Evolutionary conservation across 306 rosid genomes (phyloP).

Genomic region (Rosa multiflora): DNA sequence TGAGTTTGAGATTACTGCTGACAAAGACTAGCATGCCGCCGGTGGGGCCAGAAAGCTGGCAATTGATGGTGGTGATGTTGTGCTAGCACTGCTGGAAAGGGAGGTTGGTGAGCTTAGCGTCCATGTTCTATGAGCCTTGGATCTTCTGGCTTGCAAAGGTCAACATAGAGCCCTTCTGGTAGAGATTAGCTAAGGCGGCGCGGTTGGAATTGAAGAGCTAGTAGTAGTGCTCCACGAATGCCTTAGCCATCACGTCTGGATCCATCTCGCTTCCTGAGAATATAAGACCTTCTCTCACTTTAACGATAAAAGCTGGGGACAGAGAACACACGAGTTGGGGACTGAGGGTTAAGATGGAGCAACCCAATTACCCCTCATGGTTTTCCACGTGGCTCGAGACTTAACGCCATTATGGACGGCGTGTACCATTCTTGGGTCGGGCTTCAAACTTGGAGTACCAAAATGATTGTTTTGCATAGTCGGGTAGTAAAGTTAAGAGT

Average conservation of each 20-base stretch:
- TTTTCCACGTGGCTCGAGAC: too few relatives aligned
- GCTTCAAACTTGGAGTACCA: too few relatives aligned
- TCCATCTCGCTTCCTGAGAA: too few relatives aligned
- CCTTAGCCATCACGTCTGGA: constrained; percentile 75
- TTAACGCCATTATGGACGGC: too few relatives aligned
- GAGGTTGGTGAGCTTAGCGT: constrained; percentile 74
- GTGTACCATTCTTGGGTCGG: too few relatives aligned
- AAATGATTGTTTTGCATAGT: too few relatives aligned
- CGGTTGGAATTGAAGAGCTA: constrained; percentile 70
- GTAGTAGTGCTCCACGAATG: constrained; percentile 93
- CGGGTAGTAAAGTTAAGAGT: too few relatives aligned
- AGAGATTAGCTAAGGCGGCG: constrained; percentile 40
- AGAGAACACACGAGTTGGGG: too few relatives aligned
- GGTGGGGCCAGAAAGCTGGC: constrained; percentile 75
- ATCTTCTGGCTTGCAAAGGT: constrained; percentile 92
- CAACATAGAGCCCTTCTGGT: constrained; percentile 81
- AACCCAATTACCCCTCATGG: too few relatives aligned
- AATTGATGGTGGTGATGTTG: constrained; percentile 76
- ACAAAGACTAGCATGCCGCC: constrained; percentile 92
- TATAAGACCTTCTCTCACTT: too few relatives aligned
- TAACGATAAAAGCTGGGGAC: too few relatives aligned
- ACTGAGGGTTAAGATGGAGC: too few relatives aligned
- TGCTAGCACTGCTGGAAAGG: constrained; percentile 96
- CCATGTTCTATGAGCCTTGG: constrained; percentile 69
- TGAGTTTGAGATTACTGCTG: constrained; percentile 86